Evolutionary conservation across 2,329 filamentous ascomycete genomes (phyloP).

Genomic region (Tolypocladium ophioglossoides): DNA sequence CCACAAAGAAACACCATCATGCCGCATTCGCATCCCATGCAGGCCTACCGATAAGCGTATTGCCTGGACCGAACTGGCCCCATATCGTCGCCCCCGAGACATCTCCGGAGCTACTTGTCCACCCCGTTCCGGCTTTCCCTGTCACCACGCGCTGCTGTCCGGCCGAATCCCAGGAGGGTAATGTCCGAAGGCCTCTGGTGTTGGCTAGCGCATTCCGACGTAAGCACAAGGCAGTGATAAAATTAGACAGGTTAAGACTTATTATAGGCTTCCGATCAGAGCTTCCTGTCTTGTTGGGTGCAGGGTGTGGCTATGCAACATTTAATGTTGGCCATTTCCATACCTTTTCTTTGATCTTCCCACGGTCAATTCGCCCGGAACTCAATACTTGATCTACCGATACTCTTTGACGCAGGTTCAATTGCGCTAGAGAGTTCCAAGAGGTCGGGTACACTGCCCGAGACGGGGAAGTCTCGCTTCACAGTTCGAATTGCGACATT

Average conservation of each 20-base stretch:
- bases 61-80: no score
- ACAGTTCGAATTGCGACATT: neutral
- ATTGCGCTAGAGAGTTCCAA: neutral
- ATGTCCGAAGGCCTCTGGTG: neutral
- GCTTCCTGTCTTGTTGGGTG: neutral
- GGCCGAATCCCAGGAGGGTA: neutral
- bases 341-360: neutral
- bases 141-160: neutral
- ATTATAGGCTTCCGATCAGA: neutral
- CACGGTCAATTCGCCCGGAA: neutral
- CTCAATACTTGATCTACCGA: neutral
- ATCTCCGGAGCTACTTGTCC: neutral
- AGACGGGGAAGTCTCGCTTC: neutral
- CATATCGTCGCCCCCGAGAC: neutral
- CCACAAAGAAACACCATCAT: no score
- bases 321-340: neutral
- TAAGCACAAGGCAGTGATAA: neutral
- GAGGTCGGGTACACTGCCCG: neutral
- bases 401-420: neutral
- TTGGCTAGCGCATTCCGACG: neutral
- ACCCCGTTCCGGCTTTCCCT: no score
- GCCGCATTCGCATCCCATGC: no score
- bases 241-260: neutral
- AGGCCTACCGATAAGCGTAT: neutral
- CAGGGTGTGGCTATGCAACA: neutral